Conservation (phyloP, 78 protist species). For the Dictyostelium capitatum region DNA sequence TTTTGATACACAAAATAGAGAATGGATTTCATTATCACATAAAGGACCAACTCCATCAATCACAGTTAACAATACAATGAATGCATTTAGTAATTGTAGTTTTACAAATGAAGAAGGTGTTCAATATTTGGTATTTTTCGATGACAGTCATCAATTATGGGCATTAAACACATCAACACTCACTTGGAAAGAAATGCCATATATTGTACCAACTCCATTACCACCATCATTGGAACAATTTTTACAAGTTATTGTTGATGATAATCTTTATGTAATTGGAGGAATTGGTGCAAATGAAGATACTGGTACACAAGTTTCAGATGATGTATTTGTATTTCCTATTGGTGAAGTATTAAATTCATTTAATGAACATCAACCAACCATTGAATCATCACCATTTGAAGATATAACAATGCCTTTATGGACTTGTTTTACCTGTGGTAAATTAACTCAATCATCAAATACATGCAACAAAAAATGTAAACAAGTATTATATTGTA, state of each 20-base stretch:
- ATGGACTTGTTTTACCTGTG: background rate
- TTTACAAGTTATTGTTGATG: background rate
- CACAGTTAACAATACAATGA: too few species aligned
- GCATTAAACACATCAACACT: background rate
- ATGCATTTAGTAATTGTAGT: too few species aligned
- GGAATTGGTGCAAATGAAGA: background rate
- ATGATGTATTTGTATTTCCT: background rate
- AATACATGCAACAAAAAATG: background rate
- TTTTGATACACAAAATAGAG: background rate
- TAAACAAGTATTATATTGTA: background rate
- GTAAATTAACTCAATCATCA: background rate
- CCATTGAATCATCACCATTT: background rate
- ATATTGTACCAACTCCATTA: background rate
- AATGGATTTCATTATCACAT: background rate
- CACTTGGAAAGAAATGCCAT: background rate
- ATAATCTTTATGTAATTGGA: background rate
- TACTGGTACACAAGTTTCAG: background rate
- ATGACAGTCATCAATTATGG: background rate
- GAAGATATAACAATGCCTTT: background rate
- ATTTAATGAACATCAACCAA: background rate
- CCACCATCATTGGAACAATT: background rate
- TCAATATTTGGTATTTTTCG: background rate
- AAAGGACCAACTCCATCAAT: background rate
- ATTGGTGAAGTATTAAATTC: background rate
- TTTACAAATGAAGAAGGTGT: background rate